A percentile compares a stretch with the other conserved stretches of the same genome.
Evolutionary conservation across 2,329 filamentous ascomycete species (phyloP).

Genomic region (Pseudomassariella vexata): DNA sequence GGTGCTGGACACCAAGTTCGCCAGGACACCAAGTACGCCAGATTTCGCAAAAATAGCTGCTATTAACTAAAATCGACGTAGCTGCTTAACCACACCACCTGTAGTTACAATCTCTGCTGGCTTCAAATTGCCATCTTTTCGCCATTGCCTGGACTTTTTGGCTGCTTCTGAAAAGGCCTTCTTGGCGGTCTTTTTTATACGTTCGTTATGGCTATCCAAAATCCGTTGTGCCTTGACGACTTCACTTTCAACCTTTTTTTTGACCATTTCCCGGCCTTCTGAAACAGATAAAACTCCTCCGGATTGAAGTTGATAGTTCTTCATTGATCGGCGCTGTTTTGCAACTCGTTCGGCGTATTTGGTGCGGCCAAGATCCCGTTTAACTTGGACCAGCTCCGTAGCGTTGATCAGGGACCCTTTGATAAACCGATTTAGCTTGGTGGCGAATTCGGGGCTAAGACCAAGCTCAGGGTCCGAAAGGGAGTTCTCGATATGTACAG

Average conservation of each 20-base stretch:
- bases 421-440: not conserved
- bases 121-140: not conserved
- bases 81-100: too few species aligned
- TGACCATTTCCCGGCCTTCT: constrained; percentile 2
- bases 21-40: too few species aligned
- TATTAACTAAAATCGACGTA: too few species aligned
- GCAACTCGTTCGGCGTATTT: not conserved
- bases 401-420: not conserved
- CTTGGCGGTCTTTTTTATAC: not conserved
- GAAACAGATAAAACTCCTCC: constrained; percentile 2
- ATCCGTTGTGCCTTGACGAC: not conserved
- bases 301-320: constrained; percentile 1
- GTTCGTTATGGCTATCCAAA: not conserved
- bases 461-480: not conserved
- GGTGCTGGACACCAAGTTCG: too few species aligned
- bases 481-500: too few species aligned
- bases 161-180: not conserved
- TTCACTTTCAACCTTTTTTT: not conserved
- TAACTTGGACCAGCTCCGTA: constrained; percentile 1
- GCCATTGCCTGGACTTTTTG: not conserved
- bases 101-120: not conserved
- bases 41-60: too few species aligned
- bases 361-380: not conserved
- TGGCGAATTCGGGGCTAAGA: not conserved
- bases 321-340: not conserved